A percentile compares a stretch with the other conserved stretches of the same genome.
Conservation (phyloP, 176 grass and related monocot genomes). For the Lolium multiflorum region DNA sequence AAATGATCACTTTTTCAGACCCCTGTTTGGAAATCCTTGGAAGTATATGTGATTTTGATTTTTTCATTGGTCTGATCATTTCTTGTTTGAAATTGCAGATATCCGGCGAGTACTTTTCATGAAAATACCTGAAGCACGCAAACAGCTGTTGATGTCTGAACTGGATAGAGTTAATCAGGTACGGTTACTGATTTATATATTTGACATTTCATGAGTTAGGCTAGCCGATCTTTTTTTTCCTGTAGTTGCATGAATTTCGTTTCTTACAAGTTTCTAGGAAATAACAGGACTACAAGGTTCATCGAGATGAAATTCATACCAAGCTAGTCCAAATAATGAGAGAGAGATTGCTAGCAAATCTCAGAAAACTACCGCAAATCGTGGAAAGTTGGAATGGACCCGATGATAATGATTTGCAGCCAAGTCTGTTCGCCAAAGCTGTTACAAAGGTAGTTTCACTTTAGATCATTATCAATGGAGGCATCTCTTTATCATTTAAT, state of each 20-base stretch:
- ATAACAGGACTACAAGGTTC: slow-evolving; percentile 92
- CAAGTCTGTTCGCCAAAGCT: slow-evolving; percentile 90
- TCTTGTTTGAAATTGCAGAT: slow-evolving; percentile 65
- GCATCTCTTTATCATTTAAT: slow-evolving; percentile 28
- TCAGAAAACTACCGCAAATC: slow-evolving; percentile 92
- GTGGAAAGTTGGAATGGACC: slow-evolving; percentile 79
- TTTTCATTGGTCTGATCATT: slow-evolving; percentile 18
- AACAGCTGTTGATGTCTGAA: slow-evolving; percentile 77
- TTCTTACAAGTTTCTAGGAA: slow-evolving; percentile 49
- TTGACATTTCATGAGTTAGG: slow-evolving; percentile 3
- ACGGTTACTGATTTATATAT: slow-evolving; percentile 30
- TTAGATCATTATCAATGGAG: slow-evolving; percentile 27
- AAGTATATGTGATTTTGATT: slow-evolving; percentile 16
- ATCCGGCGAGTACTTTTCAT: slow-evolving; percentile 82
- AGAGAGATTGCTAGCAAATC: slow-evolving; percentile 95
- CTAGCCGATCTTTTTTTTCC: background rate
- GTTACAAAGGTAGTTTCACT: slow-evolving; percentile 78
- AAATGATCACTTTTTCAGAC: background rate
- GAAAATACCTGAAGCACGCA: slow-evolving; percentile 94
- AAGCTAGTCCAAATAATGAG: slow-evolving; percentile 99
- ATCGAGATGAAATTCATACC: slow-evolving; percentile 96
- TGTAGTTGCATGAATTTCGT: slow-evolving; percentile 33
- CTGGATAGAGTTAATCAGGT: slow-evolving; percentile 97
- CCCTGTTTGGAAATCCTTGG: slow-evolving; percentile 14
- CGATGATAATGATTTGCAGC: slow-evolving; percentile 84